phyloP scores from a whole-genome alignment of 805 yeast species.

The Tetrapisispora iriomotensis region DNA sequence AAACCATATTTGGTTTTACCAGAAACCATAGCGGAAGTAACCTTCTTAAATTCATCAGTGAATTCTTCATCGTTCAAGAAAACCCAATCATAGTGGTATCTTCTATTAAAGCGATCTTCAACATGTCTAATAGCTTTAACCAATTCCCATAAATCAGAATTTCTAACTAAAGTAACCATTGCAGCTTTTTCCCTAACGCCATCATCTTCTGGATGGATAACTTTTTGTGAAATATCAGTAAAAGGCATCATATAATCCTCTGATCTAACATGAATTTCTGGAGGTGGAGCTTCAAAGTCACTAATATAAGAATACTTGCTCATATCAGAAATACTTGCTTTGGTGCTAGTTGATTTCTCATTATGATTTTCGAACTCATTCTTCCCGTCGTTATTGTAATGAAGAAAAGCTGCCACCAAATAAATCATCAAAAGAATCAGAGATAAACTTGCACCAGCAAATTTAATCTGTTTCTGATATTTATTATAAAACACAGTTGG shows the following conservation, averaged over 20 bases:
- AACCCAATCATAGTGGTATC: conserved; percentile 67
- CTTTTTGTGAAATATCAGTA: conserved; percentile 24
- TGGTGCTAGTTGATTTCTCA: neutral
- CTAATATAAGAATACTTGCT: neutral
- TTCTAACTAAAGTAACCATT: conserved; percentile 60
- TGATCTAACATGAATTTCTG: conserved; percentile 1
- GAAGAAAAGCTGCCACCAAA: neutral
- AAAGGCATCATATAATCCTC: conserved; percentile 19
- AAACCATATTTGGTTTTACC: conserved; percentile 56
- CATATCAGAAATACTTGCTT: neutral
- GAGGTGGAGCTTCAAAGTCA: conserved; percentile 1
- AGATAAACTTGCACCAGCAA: conserved; percentile 18
- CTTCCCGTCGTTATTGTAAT: neutral
- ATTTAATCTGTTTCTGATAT: conserved; percentile 20
- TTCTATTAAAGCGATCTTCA: conserved; percentile 55
- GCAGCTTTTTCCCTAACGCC: conserved; percentile 48
- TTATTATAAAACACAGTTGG: conserved; percentile 24
- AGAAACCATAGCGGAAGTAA: conserved; percentile 42
- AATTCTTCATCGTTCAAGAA: conserved; percentile 66
- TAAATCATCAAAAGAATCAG: conserved; percentile 15
- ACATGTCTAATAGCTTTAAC: conserved; percentile 50
- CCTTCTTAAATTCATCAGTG: conserved; percentile 41
- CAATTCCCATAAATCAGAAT: conserved; percentile 49
- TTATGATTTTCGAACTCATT: neutral
- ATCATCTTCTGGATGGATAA: conserved; percentile 23